Evolutionary conservation across 345 rosid genomes (phyloP), one percentile per base, ranked within the genome.

Genomic region (Arabis hirsuta): DNA sequence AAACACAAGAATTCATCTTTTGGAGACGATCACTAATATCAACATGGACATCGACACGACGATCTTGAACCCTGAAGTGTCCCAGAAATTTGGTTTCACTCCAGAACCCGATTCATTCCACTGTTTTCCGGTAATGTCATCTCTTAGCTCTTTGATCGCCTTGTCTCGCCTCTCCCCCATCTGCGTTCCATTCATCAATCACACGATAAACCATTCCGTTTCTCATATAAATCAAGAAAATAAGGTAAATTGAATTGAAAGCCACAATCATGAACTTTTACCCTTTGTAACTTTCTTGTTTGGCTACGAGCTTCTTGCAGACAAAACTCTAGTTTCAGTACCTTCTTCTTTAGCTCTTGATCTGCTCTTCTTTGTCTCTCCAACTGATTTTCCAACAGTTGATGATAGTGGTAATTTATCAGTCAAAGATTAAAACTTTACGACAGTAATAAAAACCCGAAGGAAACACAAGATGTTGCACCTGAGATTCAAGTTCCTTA

Each of bases 11-110:
- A 55, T 20, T 76, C 70, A 91, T 63, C 93, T 84, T 89, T 83
- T 94, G 7, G 98, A 89, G 69, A 91, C 77, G 14, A 82, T 82
- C 22, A 89, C 95, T 80, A 88, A 73, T 69, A 91, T 71, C 84
- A 89, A 77, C 98, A 94, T 89, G 19, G 96, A 94, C 96, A 94
- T 76, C 34, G 96, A 91, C 69, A 84, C 89, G 2, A 88, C 84
- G 11, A 89, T 71, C 88, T 91, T 89, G 83, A 94, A 94, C 71
- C 91, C 73, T 7, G 91, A 86, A 39, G 81, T 78, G 70, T 94
- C 97, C 98, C 96, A 91, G 55, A 91, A 91, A 55, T 89, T 91
- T 16, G 34, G 84, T 51, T 86, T 89, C 57, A 81, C 84, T 2
- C 55, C 62, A 44, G 77, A 58, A 3, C 6, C 73, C 1, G 79